Percentiles rank a stretch among this genome's conserved stretches.
Conservation (phyloP, 2,329 filamentous ascomycete genomes). For the Sporothrix mexicana region DNA sequence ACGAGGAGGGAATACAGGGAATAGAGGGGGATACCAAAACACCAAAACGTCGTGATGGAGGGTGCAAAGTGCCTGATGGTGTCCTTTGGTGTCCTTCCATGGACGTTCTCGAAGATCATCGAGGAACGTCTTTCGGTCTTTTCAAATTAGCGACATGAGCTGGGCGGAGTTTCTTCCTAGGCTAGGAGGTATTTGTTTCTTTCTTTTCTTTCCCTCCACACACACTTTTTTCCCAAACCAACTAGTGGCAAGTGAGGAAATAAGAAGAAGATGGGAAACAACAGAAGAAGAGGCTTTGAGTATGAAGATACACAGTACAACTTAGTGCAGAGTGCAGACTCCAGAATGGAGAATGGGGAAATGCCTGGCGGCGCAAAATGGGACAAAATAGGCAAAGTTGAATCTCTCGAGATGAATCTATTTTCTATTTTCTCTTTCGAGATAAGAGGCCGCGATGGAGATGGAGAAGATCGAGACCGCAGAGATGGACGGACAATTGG, state of each 20-base stretch:
- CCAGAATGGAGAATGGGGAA: background rate
- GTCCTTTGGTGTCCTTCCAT: constrained; percentile 30
- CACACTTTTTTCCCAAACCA: no score
- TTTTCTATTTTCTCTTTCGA: background rate
- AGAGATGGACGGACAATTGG: background rate
- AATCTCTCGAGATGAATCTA: no score
- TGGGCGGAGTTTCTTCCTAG: background rate
- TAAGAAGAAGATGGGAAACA: background rate
- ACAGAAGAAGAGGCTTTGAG: background rate
- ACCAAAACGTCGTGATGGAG: background rate
- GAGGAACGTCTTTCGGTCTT: background rate
- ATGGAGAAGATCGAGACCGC: background rate
- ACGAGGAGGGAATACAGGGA: constrained; percentile 12
- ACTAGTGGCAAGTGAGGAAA: background rate
- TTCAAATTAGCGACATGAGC: background rate
- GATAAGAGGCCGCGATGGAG: background rate
- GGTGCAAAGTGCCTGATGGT: background rate
- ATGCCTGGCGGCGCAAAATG: constrained; percentile 7
- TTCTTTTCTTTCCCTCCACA: background rate
- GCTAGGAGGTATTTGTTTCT: constrained; percentile 13
- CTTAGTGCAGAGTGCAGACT: no score
- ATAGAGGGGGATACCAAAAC: background rate
- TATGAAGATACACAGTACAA: no score
- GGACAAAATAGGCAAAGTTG: constrained; percentile 17
- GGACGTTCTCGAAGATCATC: constrained; percentile 35